These are phyloP conservation scores for Carex pumila DNA, from an alignment of 176 grass and related monocot species.

Conservation along the genomic window DNA sequence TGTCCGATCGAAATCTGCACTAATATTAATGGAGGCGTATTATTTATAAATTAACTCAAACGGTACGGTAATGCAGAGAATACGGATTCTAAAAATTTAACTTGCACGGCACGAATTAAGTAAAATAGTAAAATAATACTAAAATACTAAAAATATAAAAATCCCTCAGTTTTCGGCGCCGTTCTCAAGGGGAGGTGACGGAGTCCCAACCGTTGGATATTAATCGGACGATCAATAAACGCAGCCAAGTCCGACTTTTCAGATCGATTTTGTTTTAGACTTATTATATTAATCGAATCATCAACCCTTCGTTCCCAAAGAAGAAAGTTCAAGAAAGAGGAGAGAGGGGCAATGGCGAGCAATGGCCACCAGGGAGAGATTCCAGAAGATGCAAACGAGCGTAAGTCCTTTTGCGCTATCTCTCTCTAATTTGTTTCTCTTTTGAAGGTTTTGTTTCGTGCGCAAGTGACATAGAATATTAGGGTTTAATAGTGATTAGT, in stretches of 20 bases:
- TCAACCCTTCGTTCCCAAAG: neutral
- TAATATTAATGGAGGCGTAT: no score
- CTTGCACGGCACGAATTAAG: no score
- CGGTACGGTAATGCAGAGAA: no score
- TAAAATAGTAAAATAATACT: no score
- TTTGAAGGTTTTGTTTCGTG: neutral
- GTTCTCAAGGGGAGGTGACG: neutral
- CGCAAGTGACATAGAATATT: neutral
- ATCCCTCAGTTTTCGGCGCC: neutral
- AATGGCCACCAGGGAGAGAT: slow-evolving; percentile 26
- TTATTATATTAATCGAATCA: neutral
- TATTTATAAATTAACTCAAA: no score
- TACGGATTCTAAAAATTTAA: no score
- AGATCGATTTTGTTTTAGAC: neutral
- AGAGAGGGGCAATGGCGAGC: slow-evolving; percentile 25
- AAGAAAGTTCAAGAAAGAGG: neutral
- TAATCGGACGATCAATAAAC: neutral
- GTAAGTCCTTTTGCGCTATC: slow-evolving; percentile 25
- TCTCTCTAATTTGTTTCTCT: neutral
- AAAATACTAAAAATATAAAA: no score
- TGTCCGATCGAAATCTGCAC: no score
- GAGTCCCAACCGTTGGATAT: neutral
- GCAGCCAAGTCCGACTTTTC: slow-evolving; percentile 4
- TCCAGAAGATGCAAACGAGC: slow-evolving; percentile 62
- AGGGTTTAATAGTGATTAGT: neutral